Base-by-base conservation (phyloP, 345 rosid species). In the Salix caprea region DNA sequence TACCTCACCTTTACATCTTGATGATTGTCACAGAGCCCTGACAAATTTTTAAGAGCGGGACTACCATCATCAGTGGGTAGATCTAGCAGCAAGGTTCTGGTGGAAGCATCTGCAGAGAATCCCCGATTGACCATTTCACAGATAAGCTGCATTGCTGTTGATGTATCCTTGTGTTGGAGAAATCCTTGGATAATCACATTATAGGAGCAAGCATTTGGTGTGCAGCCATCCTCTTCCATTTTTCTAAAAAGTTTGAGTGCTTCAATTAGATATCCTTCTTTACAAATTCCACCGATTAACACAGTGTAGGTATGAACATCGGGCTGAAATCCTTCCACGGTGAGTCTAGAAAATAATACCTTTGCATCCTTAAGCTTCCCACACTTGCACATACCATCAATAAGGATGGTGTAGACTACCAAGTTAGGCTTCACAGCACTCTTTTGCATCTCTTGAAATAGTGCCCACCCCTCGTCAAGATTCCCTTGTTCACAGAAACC, bases 211-310 rank as follows among this genome's bases (percentile, higher is more conserved):
- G 39, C 11, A 28, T 70, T 39, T 40, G 58, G 73, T 3, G 61
- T 26, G 61, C 58, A 70, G 32, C 73, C 73, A 28, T 21, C 73
- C 73, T 18, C 60, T 70, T 28, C 73, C 61, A 70, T 70, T 28
- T 48, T 8, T 46, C 73, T 70, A 19, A 70, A 48, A 52, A 26
- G 32, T 19, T 16, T 5, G 73, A 46, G 50, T 8, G 73, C 73
- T 5, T 70, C 61, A 48, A 23, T 19, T 44, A 70, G 73, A 21
- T 18, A 70, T 21, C 73, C 73, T 30, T 70, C 73, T n/a, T 11
- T 78, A 50, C 81, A 74, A 62, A 82, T 65, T 12, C 85, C 81
- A 24, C 74, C 67, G 37, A 86, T 84, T 44, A 44, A 44, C 82
- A 86, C 78, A 0, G 75, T 77, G 50, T 74, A 82, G 21, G 81